phyloP scores from a whole-genome alignment of 1,139 yeast genomes.

The Sugiyamaella novakii region DNA sequence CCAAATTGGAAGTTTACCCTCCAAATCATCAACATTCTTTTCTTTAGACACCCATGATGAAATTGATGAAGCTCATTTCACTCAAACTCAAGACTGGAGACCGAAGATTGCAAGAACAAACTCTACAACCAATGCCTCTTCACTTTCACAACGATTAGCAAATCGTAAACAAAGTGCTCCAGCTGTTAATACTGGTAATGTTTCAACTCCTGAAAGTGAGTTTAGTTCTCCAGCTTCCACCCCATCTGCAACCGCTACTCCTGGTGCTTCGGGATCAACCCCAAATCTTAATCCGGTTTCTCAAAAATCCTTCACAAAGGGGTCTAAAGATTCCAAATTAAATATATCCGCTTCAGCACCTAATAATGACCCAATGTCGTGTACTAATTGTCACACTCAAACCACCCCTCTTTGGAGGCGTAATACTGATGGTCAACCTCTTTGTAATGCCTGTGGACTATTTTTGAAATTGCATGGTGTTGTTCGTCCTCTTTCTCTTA shows the following conservation, averaged over 20 bases:
- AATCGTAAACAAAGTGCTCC: slow-evolving; percentile 11
- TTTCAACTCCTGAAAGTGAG: slow-evolving; percentile 21
- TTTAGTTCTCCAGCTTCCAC: slow-evolving; percentile 18
- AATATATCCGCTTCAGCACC: slow-evolving; percentile 14
- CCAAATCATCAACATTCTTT: slow-evolving; percentile 19
- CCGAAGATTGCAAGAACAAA: slow-evolving; percentile 29
- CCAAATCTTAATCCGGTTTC: not conserved
- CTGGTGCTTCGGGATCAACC: slow-evolving; percentile 9
- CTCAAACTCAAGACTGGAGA: slow-evolving; percentile 16
- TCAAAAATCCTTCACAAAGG: slow-evolving; percentile 5
- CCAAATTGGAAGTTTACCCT: slow-evolving; percentile 17
- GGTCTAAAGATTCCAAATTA: not conserved
- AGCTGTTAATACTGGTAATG: slow-evolving; percentile 7
- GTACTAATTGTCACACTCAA: slow-evolving; percentile 89
- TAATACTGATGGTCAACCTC: slow-evolving; percentile 87
- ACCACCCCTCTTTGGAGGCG: slow-evolving; percentile 97
- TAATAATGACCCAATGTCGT: slow-evolving; percentile 41
- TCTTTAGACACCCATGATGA: slow-evolving; percentile 21
- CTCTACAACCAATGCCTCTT: slow-evolving; percentile 29
- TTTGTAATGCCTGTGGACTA: slow-evolving; percentile 94
- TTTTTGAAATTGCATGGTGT: slow-evolving; percentile 91
- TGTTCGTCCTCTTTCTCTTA: slow-evolving; percentile 84
- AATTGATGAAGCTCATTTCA: slow-evolving; percentile 15
- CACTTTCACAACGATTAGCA: slow-evolving; percentile 21
- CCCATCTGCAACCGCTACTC: slow-evolving; percentile 22